Conservation (phyloP, 1,284 basidiomycete genomes). For the Peniophora sp. region DNA sequence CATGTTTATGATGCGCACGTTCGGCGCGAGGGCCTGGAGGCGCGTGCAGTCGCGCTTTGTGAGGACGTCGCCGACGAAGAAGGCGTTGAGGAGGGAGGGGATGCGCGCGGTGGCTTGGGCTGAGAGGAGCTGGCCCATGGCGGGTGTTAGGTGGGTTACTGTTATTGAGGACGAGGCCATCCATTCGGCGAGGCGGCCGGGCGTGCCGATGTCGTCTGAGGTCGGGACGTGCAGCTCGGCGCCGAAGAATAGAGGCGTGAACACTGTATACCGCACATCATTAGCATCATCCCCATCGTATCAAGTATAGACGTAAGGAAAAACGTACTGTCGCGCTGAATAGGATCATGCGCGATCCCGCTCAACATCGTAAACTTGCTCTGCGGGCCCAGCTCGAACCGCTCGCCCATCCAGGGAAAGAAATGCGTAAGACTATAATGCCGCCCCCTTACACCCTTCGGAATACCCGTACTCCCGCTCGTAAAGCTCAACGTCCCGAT, state of each 20-base stretch:
- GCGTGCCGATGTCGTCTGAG: conserved; percentile 95
- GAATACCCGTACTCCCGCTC: conserved; percentile 95
- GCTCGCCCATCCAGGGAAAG: conserved; percentile 98
- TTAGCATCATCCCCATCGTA: too few species aligned
- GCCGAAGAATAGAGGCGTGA: conserved; percentile 97
- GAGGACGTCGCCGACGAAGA: conserved; percentile 99
- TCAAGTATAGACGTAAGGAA: conserved; percentile 1
- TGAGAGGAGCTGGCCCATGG: conserved; percentile 98
- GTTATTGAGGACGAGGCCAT: conserved; percentile 91
- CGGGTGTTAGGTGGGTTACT: conserved; percentile 94
- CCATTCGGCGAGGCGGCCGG: conserved; percentile 96
- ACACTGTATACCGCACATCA: conserved; percentile 54
- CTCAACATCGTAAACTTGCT: conserved; percentile 98
- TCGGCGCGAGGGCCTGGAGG: conserved; percentile 87
- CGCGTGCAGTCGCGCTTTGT: conserved; percentile 98
- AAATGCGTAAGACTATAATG: conserved; percentile 98
- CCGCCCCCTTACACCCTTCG: conserved; percentile 93
- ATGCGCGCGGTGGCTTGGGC: conserved; percentile 91
- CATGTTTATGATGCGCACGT: conserved; percentile 98
- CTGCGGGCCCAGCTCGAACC: conserved; percentile 69
- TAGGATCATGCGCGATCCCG: conserved; percentile 98
- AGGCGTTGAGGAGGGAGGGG: conserved; percentile 82
- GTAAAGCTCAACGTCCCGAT: conserved; percentile 96
- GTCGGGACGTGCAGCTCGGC: conserved; percentile 96
- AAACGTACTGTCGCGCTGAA: conserved; percentile 86